Evolutionary conservation across 1,139 yeast genomes (phyloP), one percentile per base, ranked within the genome.

Genomic region (Entelexis sorbosivorans): DNA sequence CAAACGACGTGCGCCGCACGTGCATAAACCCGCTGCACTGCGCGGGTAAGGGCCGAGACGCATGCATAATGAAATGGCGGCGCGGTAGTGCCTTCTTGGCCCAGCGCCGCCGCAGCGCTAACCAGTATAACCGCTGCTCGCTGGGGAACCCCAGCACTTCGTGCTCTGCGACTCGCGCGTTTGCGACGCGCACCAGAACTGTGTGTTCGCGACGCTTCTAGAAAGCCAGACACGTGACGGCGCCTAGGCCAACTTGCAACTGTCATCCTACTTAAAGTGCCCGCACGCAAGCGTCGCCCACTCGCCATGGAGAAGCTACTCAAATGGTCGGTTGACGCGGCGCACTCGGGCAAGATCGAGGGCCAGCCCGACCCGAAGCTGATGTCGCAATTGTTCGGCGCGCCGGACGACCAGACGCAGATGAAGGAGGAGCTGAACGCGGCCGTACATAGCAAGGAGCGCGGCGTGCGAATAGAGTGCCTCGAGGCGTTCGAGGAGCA

Each of bases 401-500:
- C 83, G 28, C 95, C 87, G 69, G 96, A 88, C 64, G 89, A 94
- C 8, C 73, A 86, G 2, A 48, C 59, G 9, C 70, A 84, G 52
- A 89, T 88, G 97, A 79, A 74, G 60, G 82, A 84, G 60, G 77
- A 86, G 32, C 77, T 87, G 64, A 63, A 64, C 10, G 81, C 84
- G 16, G 78, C 85, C 8, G 64, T 69, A n/a, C 74, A 77, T 62
- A 76, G 79, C n/a, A 81, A 78, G 44, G 81, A 81, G 19, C 62
- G 76, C 32, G 91, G 82, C 47, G 49, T 42, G 24, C 81, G 81
- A 59, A 74, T 81, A 53, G 76, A 78, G 16, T 96, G 97, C 0
- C 75, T 89, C 56, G 97, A 91, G 58, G 87, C 88, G 65, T 82
- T 89, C 62, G 96, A 91, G 66, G 87, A 89, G 93, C 73, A 91